Conservation (phyloP, 306 rosid species). For the Phaseolus lunatus region DNA sequence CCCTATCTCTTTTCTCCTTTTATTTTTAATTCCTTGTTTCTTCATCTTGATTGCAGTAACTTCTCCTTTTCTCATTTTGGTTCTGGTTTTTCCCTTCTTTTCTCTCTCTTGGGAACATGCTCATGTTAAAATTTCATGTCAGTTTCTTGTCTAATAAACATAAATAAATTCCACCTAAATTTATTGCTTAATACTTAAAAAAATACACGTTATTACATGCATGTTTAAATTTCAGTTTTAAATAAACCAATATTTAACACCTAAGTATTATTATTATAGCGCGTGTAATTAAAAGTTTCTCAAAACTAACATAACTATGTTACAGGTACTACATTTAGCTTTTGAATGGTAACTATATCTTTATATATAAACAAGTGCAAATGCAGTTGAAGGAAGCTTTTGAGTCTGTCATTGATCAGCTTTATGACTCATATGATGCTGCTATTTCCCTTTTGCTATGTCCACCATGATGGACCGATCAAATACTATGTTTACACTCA, state of each 20-base stretch:
- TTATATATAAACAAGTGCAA: neutral
- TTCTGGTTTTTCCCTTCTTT: neutral
- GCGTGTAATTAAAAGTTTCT: too few species aligned
- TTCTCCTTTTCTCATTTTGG: constrained; percentile 7
- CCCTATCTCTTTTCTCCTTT: neutral
- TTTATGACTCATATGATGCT: constrained; percentile 44
- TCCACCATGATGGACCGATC: constrained; percentile 54
- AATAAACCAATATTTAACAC: neutral
- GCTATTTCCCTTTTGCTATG: constrained; percentile 43
- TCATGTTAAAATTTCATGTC: neutral
- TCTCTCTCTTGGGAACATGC: neutral
- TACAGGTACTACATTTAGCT: too few species aligned
- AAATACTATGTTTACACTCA: constrained; percentile 49
- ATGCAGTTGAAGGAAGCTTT: constrained; percentile 42
- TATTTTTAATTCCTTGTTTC: constrained; percentile 8
- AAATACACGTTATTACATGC: too few species aligned
- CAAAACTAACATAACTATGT: neutral
- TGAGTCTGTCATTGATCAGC: constrained; percentile 49
- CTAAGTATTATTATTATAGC: neutral
- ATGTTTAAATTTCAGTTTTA: neutral
- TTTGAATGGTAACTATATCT: too few species aligned
- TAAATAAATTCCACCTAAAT: too few species aligned
- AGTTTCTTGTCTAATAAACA: neutral
- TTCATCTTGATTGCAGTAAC: constrained; percentile 21
- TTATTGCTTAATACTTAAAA: too few species aligned